Evolutionary conservation across 129 eudicot species (phyloP).

Genomic region (Tagetes erecta): DNA sequence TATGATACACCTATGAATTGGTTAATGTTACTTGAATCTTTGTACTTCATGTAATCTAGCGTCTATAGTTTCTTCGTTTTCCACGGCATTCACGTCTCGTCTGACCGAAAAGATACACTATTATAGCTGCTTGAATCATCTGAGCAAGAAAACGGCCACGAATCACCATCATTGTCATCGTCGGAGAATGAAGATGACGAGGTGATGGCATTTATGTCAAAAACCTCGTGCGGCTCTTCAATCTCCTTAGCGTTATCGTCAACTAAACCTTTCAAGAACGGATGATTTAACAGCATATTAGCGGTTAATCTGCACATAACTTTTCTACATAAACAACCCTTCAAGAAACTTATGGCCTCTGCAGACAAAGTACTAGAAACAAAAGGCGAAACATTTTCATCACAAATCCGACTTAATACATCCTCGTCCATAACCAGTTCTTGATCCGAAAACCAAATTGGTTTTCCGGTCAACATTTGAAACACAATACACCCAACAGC

Average conservation of each 20-base stretch:
- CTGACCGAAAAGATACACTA: constrained; percentile 29
- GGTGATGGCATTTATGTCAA: constrained; percentile 40
- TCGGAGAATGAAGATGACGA: constrained; percentile 31
- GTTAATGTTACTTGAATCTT: constrained; percentile 29
- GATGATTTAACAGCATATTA: constrained; percentile 58
- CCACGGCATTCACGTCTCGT: constrained; percentile 24
- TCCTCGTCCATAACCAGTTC: constrained; percentile 36
- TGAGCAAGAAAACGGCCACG: constrained; percentile 23
- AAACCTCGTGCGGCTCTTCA: constrained; percentile 30
- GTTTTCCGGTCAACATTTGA: constrained; percentile 76
- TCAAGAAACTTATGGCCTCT: constrained; percentile 60
- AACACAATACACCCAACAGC: constrained; percentile 69
- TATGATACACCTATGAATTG: constrained; percentile 26
- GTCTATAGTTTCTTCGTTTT: constrained; percentile 16
- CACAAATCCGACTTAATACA: constrained; percentile 42
- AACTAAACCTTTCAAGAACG: constrained; percentile 49
- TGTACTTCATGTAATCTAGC: constrained; percentile 25
- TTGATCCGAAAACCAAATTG: constrained; percentile 38
- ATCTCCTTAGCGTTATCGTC: constrained; percentile 39
- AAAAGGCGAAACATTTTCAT: constrained; percentile 39
- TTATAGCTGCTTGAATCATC: constrained; percentile 25
- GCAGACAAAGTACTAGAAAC: constrained; percentile 38
- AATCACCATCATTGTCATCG: constrained; percentile 38
- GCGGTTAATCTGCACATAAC: constrained; percentile 58
- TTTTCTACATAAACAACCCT: constrained; percentile 66